Conservation (phyloP, 306 rosid species). For the Glycine tomentella region DNA sequence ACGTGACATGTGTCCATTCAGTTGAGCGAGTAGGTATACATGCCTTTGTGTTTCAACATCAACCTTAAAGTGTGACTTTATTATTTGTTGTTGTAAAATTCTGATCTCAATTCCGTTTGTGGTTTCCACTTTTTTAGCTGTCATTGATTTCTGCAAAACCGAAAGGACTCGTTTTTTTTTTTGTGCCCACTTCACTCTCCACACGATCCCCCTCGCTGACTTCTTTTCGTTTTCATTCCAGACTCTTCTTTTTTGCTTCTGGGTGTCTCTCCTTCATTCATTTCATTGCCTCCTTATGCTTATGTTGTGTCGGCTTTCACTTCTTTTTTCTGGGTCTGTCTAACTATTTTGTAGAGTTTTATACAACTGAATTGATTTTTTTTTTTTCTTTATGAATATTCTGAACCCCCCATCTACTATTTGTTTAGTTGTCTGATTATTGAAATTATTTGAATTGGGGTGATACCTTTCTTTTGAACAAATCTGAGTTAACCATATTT, state of each 20-base stretch:
- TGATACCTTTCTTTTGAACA: background rate
- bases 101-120: background rate
- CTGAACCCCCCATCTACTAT: background rate
- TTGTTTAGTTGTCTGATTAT: slow-evolving; percentile 6
- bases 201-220: slow-evolving; percentile 28
- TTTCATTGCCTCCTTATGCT: too few relatives aligned
- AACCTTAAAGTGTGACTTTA: slow-evolving; percentile 15
- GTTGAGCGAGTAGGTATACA: background rate
- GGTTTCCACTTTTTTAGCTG: slow-evolving; percentile 14
- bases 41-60: background rate
- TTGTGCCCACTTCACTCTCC: slow-evolving; percentile 1
- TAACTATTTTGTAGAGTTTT: too few relatives aligned
- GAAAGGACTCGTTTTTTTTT: slow-evolving; percentile 17
- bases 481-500: background rate
- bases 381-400: slow-evolving; percentile 1
- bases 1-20: slow-evolving; percentile 22
- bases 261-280: slow-evolving; percentile 20
- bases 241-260: slow-evolving; percentile 14
- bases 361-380: background rate
- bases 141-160: slow-evolving; percentile 34
- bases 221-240: slow-evolving; percentile 29
- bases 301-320: too few relatives aligned
- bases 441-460: slow-evolving; percentile 14
- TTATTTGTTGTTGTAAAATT: slow-evolving; percentile 12
- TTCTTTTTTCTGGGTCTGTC: too few relatives aligned